These are phyloP conservation scores for Apiotrichum mycotoxinovorans DNA, from an alignment of 1,284 basidiomycete genomes.

Conservation along the genomic window DNA sequence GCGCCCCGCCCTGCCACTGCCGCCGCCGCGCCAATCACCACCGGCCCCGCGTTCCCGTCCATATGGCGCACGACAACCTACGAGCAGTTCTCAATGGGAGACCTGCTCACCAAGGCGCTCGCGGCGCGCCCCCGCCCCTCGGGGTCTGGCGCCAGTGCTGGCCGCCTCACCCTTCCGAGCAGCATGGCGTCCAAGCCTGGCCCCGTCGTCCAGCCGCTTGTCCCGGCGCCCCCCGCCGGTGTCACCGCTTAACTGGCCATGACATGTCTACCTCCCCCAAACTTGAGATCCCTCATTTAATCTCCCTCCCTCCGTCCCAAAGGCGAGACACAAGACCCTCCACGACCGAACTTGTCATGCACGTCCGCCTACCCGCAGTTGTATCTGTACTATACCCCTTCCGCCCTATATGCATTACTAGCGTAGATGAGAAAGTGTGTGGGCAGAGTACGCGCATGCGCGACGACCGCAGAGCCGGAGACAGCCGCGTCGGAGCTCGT, in stretches of 20 bases:
- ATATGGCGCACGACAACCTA: slow-evolving; percentile 30
- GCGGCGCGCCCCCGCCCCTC: slow-evolving; percentile 29
- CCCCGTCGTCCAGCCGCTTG: background rate
- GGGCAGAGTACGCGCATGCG: too few species aligned
- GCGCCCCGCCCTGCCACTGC: background rate
- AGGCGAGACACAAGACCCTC: background rate
- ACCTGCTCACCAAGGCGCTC: slow-evolving; percentile 39
- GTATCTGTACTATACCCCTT: background rate
- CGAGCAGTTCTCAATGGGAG: slow-evolving; percentile 34
- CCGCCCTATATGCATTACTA: background rate
- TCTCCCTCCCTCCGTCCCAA: background rate
- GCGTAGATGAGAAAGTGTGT: too few species aligned
- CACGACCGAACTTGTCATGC: background rate
- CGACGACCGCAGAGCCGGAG: too few species aligned
- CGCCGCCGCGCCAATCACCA: background rate
- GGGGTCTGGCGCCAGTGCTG: background rate
- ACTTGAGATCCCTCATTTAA: background rate
- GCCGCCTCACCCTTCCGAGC: background rate
- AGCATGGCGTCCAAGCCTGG: slow-evolving; percentile 1
- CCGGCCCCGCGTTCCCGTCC: slow-evolving; percentile 2
- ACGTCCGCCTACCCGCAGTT: background rate
- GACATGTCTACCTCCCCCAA: background rate
- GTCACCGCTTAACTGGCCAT: background rate
- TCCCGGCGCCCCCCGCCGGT: background rate
- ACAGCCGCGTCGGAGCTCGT: too few species aligned